Evolutionary conservation across 768 basidiomycete genomes (phyloP).

Genomic region (Lentinula raphanica): DNA sequence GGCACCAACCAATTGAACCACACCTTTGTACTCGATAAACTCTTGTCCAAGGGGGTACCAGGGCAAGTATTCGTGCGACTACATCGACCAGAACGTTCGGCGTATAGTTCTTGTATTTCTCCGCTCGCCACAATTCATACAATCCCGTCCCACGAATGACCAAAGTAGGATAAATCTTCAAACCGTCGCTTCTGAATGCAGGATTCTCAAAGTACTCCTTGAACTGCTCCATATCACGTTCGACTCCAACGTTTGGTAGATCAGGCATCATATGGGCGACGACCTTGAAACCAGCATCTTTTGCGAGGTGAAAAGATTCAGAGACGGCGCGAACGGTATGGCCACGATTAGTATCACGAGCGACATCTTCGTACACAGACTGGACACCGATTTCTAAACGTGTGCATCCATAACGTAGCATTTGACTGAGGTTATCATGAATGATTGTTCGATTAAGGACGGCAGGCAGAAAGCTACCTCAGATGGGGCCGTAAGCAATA

Average conservation of each 20-base stretch:
- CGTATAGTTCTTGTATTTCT: conserved; percentile 98
- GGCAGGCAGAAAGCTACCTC: conserved; percentile 42
- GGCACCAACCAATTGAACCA: conserved; percentile 5
- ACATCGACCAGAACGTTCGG: conserved; percentile 98
- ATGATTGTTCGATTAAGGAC: neutral
- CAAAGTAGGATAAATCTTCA: conserved; percentile 97
- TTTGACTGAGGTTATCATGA: conserved; percentile 57
- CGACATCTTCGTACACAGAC: conserved; percentile 98
- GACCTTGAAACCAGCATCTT: conserved; percentile 99
- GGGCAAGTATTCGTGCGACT: conserved; percentile 89
- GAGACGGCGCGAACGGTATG: conserved; percentile 97
- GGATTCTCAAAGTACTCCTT: conserved; percentile 99
- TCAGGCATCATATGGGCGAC: conserved; percentile 99
- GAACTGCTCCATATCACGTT: conserved; percentile 97
- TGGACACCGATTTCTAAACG: conserved; percentile 98
- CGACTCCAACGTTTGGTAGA: conserved; percentile 94
- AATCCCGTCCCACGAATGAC: conserved; percentile 96
- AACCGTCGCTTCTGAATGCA: conserved; percentile 91
- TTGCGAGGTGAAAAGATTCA: conserved; percentile 95
- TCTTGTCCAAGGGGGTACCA: conserved; percentile 98
- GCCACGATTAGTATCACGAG: conserved; percentile 96
- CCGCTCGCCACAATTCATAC: conserved; percentile 94
- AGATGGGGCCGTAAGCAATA: conserved; percentile 97
- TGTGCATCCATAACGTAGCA: conserved; percentile 98
- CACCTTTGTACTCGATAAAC: conserved; percentile 97